Conservation (phyloP, 192 early-diverging fungal species). For the Haplosporangium gracile region DNA sequence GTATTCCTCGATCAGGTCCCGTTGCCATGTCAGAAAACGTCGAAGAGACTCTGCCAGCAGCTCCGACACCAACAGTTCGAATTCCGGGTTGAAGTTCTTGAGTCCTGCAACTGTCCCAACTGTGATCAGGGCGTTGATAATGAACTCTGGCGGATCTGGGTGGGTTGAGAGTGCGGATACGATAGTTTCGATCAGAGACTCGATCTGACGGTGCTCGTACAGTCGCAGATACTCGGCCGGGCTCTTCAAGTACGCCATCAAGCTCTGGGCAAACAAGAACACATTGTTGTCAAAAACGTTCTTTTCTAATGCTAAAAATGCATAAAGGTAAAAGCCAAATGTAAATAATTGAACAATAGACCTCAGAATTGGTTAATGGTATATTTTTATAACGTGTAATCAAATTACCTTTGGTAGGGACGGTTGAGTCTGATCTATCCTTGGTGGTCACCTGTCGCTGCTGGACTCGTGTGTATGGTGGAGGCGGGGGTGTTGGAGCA, state of each 20-base stretch:
- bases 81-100: slow-evolving; percentile 22
- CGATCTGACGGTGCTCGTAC: not conserved
- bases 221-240: not conserved
- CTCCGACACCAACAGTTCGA: slow-evolving; percentile 26
- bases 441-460: not conserved
- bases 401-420: not conserved
- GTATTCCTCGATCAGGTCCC: slow-evolving; percentile 3
- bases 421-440: not conserved
- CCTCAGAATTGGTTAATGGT: no score
- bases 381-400: not conserved
- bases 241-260: slow-evolving; percentile 8
- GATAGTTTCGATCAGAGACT: not conserved
- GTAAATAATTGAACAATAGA: not conserved
- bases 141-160: slow-evolving; percentile 25
- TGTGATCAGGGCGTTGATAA: slow-evolving; percentile 25
- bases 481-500: not conserved
- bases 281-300: slow-evolving; percentile 24
- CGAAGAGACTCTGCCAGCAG: slow-evolving; percentile 9
- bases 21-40: not conserved
- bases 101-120: slow-evolving; percentile 23
- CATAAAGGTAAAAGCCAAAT: not conserved
- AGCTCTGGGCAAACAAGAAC: slow-evolving; percentile 26
- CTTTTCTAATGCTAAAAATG: not conserved
- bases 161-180: slow-evolving; percentile 6
- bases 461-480: not conserved